Percentiles rank a stretch among this genome's conserved stretches.
phyloP scores from a whole-genome alignment of 1,139 yeast species.

The Candida neerlandica region DNA sequence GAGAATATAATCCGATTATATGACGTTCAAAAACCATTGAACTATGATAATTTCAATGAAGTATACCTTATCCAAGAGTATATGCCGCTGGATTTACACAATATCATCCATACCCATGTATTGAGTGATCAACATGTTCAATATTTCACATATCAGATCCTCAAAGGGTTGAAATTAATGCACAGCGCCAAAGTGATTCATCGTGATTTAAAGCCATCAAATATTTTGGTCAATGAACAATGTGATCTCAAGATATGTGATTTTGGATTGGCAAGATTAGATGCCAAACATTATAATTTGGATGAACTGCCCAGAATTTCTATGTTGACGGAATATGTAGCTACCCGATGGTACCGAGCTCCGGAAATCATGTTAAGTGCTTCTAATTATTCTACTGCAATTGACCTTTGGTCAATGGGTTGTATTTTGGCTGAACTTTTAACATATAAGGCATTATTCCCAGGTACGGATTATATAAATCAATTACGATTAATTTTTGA shows the following conservation, averaged over 20 bases:
- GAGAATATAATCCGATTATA: constrained; percentile 90
- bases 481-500: constrained; percentile 87
- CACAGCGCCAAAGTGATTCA: constrained; percentile 92
- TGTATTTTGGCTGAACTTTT: constrained; percentile 94
- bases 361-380: constrained; percentile 93
- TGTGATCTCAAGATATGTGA: constrained; percentile 95
- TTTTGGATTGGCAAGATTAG: constrained; percentile 81
- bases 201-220: constrained; percentile 90
- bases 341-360: constrained; percentile 97
- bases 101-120: constrained; percentile 84
- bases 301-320: constrained; percentile 41
- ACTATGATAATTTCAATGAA: constrained; percentile 75
- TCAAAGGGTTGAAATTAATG: constrained; percentile 86
- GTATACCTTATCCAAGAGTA: constrained; percentile 92
- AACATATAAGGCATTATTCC: constrained; percentile 83
- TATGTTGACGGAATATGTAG: constrained; percentile 91
- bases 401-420: constrained; percentile 97
- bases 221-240: constrained; percentile 81
- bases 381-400: constrained; percentile 90
- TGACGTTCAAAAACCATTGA: constrained; percentile 86
- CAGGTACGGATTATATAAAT: constrained; percentile 92
- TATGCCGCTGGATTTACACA: constrained; percentile 94
- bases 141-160: constrained; percentile 86
- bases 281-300: constrained; percentile 33
- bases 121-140: constrained; percentile 92